Percentiles rank a stretch among this genome's conserved stretches.
Evolutionary conservation across 1,284 basidiomycete species (phyloP).

Genomic region (Rugiboletus extremiorientalis): DNA sequence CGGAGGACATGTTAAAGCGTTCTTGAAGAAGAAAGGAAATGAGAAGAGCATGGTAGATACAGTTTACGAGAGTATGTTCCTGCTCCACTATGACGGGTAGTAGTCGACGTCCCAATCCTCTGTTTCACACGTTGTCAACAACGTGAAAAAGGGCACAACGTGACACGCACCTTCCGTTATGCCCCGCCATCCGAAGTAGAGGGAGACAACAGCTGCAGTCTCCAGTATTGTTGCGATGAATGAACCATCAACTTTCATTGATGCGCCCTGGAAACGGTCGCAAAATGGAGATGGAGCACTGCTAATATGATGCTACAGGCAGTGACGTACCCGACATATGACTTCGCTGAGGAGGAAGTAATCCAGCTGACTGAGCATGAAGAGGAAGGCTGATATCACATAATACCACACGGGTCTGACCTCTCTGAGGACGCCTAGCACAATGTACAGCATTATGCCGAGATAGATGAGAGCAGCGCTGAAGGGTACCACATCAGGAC

Average conservation of each 20-base stretch:
- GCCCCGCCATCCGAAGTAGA: slow-evolving; percentile 80
- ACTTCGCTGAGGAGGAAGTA: slow-evolving; percentile 77
- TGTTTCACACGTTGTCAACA: slow-evolving; percentile 13
- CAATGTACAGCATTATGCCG: slow-evolving; percentile 72
- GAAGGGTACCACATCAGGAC: slow-evolving; percentile 5
- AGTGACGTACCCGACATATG: slow-evolving; percentile 65
- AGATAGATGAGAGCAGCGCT: slow-evolving; percentile 72
- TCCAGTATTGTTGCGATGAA: slow-evolving; percentile 80
- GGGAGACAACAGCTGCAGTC: slow-evolving; percentile 63
- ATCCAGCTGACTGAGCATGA: slow-evolving; percentile 73
- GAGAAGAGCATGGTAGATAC: slow-evolving; percentile 14
- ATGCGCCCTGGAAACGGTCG: slow-evolving; percentile 46
- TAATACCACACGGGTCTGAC: slow-evolving; percentile 71
- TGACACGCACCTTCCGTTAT: slow-evolving; percentile 77
- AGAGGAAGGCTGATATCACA: slow-evolving; percentile 61
- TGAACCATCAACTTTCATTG: slow-evolving; percentile 71
- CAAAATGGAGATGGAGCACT: slow-evolving; percentile 9
- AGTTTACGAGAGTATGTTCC: slow-evolving; percentile 2
- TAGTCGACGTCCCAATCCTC: slow-evolving; percentile 35
- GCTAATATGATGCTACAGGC: background rate
- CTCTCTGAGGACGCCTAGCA: slow-evolving; percentile 69
- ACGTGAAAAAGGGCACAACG: background rate
- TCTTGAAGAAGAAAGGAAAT: background rate
- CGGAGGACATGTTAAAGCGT: slow-evolving; percentile 2
- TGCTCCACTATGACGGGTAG: slow-evolving; percentile 23